Evolutionary conservation across 257 asterid species (phyloP), one percentile per base, ranked within the genome.

Genomic region (Rhazya stricta): DNA sequence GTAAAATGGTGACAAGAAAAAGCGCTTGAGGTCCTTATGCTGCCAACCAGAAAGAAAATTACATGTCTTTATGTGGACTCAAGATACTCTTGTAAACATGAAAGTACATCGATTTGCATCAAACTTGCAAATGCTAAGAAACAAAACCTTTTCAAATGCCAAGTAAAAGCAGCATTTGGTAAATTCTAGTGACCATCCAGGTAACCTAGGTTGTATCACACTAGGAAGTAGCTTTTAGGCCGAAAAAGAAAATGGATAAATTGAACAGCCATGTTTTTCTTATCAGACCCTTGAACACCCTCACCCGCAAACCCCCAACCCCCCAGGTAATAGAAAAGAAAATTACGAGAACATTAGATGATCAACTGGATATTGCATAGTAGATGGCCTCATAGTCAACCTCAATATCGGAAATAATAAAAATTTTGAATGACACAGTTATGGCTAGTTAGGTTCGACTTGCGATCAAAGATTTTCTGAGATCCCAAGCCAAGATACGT

Each of bases 11-110:
- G 98, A 91, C 72, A 91, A 81, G 77, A 90, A 46, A 67, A 94
- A 83, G 23, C 98, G 94, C 88, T 85, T 91, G 79, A 89, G 71
- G 78, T 94, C 97, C 86, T 81, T 89, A 90, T 90, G 77, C 97
- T 93, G 96, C 77, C 76, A 78, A 83, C 50, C 51, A 78, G 81
- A 72, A 79, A 54, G 72, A 50, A 81, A n/a, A 61, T 27, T 61
- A 9, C 6, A 69, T 9, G n/a, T 46, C 51, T 29, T 7, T 19
- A 21, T 51, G 45, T 42, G 48, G 63, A 46, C 78, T 54, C 18
- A 54, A 43, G 30, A 48, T 3, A 58, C 50, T 32, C 36, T 9
- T 54, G 9, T 21, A 56, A 43, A 34, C 43, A 16, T 67, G 23
- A 23, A 0, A 46, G 4, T 1, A 13, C 73, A 78, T 53, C 10